A percentile compares a stretch with the other conserved stretches of the same genome.
phyloP scores from a whole-genome alignment of 1,284 basidiomycete genomes.

The Calocybe gambosa region DNA sequence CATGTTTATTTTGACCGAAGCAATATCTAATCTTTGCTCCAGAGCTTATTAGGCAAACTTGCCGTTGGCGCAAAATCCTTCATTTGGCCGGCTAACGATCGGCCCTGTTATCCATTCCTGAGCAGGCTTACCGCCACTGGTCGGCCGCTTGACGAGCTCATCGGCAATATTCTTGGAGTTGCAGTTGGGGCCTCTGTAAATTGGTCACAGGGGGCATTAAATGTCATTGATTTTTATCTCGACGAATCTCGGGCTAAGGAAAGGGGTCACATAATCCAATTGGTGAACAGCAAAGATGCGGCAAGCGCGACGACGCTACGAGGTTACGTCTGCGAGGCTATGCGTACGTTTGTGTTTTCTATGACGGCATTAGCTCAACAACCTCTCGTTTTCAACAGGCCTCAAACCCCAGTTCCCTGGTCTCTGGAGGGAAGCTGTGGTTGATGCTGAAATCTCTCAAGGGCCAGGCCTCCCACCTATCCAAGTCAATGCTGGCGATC shows the following conservation, averaged over 20 bases:
- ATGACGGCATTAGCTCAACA: not conserved
- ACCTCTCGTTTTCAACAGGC: conserved; percentile 13
- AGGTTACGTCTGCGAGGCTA: conserved; percentile 50
- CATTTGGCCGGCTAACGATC: conserved; percentile 26
- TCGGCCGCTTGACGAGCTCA: conserved; percentile 34
- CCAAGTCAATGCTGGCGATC: conserved; percentile 37
- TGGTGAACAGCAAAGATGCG: conserved; percentile 29
- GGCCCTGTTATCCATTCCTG: conserved; percentile 39
- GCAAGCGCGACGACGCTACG: conserved; percentile 32
- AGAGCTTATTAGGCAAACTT: conserved; percentile 22
- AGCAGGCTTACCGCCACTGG: conserved; percentile 34
- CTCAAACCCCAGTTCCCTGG: conserved; percentile 38
- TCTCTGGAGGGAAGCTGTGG: conserved; percentile 37
- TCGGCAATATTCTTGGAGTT: conserved; percentile 41
- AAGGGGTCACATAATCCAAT: conserved; percentile 31
- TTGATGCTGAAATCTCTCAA: conserved; percentile 31
- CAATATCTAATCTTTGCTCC: not conserved
- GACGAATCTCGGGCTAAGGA: conserved; percentile 34
- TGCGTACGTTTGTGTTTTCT: conserved; percentile 30
- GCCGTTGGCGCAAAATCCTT: conserved; percentile 20
- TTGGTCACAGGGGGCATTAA: conserved; percentile 36
- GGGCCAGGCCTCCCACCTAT: conserved; percentile 31
- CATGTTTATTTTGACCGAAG: not conserved
- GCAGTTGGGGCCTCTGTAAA: conserved; percentile 42
- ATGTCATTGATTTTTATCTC: conserved; percentile 55